Evolutionary conservation across 805 yeast genomes (phyloP), one percentile per base, ranked within the genome.

Genomic region (Kluyveromyces starmeri): DNA sequence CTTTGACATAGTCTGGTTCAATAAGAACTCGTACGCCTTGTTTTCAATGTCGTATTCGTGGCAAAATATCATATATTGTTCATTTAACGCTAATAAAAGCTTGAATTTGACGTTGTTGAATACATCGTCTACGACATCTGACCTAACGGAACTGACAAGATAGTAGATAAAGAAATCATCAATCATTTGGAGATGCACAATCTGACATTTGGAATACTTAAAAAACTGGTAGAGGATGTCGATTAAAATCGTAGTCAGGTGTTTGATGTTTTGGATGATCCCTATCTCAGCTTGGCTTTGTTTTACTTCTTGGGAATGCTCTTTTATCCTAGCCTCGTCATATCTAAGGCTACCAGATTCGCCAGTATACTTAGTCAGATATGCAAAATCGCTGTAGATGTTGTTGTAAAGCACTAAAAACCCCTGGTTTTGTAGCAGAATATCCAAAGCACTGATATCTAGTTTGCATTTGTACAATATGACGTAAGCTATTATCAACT

Each of bases 61-160:
- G 47, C 44, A 64, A 41, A 73, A 61, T 25, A 84, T 79, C 78
- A 88, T 74, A 56, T 75, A 88, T 57, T 88, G 96, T 53, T 88
- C 96, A 57, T 88, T 88, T 17, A 88, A 62, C 1, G 85, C 77
- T 25, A 88, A 61, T 9, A 88, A 55, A 11, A 83, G 61, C 47
- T 76, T 78, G 61, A 86, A 77, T 41, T 79, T 76, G 25, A 83
- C 72, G 41, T 73, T 75, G 49, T 76, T 79, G 42, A 66, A 67
- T 31, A 75, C 69, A 50, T 79, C 78, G 28, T 69, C 73, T 7
- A 68, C 68, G 14, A 57, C 55, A 20, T 65, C 62, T 2, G 64
- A 55, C 7, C 65, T 53, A 14, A 79, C 51, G 1, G 69, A 58
- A 12, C 60, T 50, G 44, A 76, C 68, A 34, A 78, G 46, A 42